Evolutionary conservation across 2,329 filamentous ascomycete genomes (phyloP).

Genomic region (Alternaria atra): DNA sequence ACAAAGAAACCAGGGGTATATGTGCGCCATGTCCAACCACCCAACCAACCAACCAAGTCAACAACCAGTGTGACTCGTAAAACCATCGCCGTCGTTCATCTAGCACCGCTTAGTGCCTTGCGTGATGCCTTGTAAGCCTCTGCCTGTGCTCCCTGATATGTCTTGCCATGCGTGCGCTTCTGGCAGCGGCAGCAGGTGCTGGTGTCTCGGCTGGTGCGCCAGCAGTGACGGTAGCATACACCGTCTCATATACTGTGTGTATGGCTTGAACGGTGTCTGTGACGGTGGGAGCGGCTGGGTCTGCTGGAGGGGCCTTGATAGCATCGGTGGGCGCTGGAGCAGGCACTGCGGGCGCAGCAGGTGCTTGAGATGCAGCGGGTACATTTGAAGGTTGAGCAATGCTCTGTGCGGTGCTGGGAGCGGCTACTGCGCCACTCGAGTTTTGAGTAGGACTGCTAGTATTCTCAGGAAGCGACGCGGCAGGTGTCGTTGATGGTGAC

Average conservation of each 20-base stretch:
- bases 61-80: slow-evolving; percentile 13
- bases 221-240: slow-evolving; percentile 25
- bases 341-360: slow-evolving; percentile 7
- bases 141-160: slow-evolving; percentile 28
- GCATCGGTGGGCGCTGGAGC: slow-evolving; percentile 10
- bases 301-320: slow-evolving; percentile 6
- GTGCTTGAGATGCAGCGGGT: slow-evolving; percentile 4
- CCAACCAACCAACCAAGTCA: slow-evolving; percentile 8
- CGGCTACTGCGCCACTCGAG: slow-evolving; percentile 4
- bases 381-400: slow-evolving; percentile 12
- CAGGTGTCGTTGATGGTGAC: slow-evolving; percentile 12
- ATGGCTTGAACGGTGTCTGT: slow-evolving; percentile 8
- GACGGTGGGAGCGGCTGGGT: slow-evolving; percentile 11
- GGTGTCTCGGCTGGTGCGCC: slow-evolving; percentile 18
- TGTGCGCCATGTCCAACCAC: slow-evolving; percentile 3
- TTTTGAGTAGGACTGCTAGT: slow-evolving; percentile 6
- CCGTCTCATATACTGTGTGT: slow-evolving; percentile 26
- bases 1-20: slow-evolving; percentile 24
- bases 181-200: slow-evolving; percentile 14
- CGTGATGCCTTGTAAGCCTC: slow-evolving; percentile 26
- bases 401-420: slow-evolving; percentile 16
- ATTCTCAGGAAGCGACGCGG: slow-evolving; percentile 8
- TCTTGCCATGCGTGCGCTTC: slow-evolving; percentile 23
- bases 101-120: slow-evolving; percentile 2
- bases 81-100: neutral